Evolutionary conservation across 108 stramenopile genomes (phyloP), one percentile per base, ranked within the genome.

Genomic region (Asterionellopsis glacialis): DNA sequence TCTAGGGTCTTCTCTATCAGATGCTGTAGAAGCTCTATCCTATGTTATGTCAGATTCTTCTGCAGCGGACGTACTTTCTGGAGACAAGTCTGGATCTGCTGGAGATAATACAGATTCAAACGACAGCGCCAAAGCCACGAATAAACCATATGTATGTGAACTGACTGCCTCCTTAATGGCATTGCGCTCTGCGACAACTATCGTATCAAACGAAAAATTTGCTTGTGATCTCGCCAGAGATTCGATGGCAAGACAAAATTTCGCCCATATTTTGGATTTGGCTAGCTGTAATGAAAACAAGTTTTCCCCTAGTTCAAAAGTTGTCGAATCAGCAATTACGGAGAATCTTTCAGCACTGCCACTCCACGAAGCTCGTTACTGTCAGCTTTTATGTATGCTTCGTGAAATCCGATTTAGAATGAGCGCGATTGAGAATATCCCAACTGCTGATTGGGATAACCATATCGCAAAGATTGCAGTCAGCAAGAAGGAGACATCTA

Each of bases 191-290:
- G 45, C 69, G 9, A 70, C 68, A 18, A 49, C 67, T 0, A 18
- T 73, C 1, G 66, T 81, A 16, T 70, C 76, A 11, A 65, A 77
- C 45, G 54, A 69, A 22, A n/a, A n/a, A n/a, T n/a, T n/a, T n/a
- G n/a, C n/a, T n/a, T n/a, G n/a, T n/a, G n/a, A n/a, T n/a, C n/a
- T 11, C 43, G 11, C 43, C 43, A 44, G 43, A 44, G n/a, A n/a
- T n/a, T n/a, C n/a, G n/a, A n/a, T n/a, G n/a, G n/a, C n/a, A n/a
- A n/a, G n/a, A n/a, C n/a, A n/a, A n/a, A n/a, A n/a, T n/a, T n/a
- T n/a, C n/a, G n/a, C n/a, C n/a, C n/a, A n/a, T n/a, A n/a, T n/a
- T n/a, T n/a, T n/a, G n/a, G n/a, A n/a, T n/a, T n/a, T n/a, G n/a
- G n/a, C n/a, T n/a, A n/a, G n/a, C n/a, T n/a, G n/a, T n/a, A n/a